A percentile compares a stretch with the other conserved stretches of the same genome.
phyloP scores from a whole-genome alignment of 768 basidiomycete genomes.

The Pisolithus sp. region DNA sequence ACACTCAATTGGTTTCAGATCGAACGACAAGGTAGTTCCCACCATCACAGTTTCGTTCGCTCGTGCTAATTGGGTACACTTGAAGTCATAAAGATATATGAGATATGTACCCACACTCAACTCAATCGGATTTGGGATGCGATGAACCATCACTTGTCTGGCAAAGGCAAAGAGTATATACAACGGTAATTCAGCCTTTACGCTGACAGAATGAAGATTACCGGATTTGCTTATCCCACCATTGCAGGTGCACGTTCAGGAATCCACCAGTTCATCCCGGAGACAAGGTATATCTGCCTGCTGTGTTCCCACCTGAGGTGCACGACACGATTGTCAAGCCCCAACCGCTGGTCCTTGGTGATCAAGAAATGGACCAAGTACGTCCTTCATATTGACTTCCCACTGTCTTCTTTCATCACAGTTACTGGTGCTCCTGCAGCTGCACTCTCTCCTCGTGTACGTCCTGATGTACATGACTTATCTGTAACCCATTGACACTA shows the following conservation, averaged over 20 bases:
- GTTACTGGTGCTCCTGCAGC: constrained; percentile 20
- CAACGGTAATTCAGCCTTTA: constrained; percentile 32
- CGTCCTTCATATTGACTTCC: not conserved
- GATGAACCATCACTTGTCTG: constrained; percentile 35
- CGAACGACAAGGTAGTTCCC: constrained; percentile 33
- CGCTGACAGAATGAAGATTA: not conserved
- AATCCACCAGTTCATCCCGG: constrained; percentile 28
- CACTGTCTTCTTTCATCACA: not conserved
- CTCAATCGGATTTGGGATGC: constrained; percentile 44
- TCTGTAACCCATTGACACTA: not conserved
- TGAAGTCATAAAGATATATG: constrained; percentile 43
- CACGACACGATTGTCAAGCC: constrained; percentile 11
- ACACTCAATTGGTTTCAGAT: constrained; percentile 20
- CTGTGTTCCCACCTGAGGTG: constrained; percentile 42
- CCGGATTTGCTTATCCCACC: not conserved
- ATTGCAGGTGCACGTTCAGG: constrained; percentile 41
- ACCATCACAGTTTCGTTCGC: not conserved
- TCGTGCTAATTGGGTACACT: not conserved
- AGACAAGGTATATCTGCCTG: constrained; percentile 41
- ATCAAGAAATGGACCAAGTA: constrained; percentile 46
- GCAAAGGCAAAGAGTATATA: constrained; percentile 47
- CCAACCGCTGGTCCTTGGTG: constrained; percentile 30
- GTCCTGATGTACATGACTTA: constrained; percentile 9
- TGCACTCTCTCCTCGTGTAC: constrained; percentile 47
- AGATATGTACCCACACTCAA: constrained; percentile 44